Evolutionary conservation across 345 rosid species (phyloP).

Genomic region (Theobroma cacao): DNA sequence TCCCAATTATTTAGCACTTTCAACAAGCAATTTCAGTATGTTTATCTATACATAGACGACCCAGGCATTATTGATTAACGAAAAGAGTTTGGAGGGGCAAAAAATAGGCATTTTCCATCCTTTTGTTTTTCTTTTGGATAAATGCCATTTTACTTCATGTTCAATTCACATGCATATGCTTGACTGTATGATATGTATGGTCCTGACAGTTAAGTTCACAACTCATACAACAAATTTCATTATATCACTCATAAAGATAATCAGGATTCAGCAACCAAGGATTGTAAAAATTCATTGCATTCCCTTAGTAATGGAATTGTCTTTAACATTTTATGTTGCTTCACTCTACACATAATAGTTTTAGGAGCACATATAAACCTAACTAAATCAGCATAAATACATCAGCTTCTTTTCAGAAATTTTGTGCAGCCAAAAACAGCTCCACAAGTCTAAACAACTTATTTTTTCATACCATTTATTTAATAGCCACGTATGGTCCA

Average conservation of each 20-base stretch:
- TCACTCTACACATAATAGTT: background rate
- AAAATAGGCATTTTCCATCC: background rate
- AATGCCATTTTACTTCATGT: background rate
- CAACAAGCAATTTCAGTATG: background rate
- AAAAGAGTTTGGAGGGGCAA: background rate
- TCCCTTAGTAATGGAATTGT: background rate
- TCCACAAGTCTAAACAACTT: background rate
- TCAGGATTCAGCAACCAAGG: background rate
- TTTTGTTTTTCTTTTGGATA: background rate
- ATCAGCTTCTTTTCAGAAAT: constrained; percentile 5
- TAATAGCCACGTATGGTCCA: background rate
- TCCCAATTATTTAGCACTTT: background rate
- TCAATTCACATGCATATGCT: background rate
- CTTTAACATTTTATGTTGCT: background rate
- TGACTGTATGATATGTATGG: background rate
- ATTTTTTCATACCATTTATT: background rate
- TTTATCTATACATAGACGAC: background rate
- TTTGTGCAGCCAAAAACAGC: background rate
- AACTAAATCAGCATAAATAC: background rate
- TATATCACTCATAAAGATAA: background rate
- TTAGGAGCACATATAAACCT: background rate
- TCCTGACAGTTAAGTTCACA: background rate
- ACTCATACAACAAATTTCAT: background rate
- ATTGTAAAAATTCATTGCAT: background rate
- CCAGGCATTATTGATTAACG: background rate